Percentiles rank a stretch among this genome's conserved stretches.
These are phyloP conservation scores for Taphrina communis DNA, from an alignment of 1,139 yeast genomes.

Conservation along the genomic window DNA sequence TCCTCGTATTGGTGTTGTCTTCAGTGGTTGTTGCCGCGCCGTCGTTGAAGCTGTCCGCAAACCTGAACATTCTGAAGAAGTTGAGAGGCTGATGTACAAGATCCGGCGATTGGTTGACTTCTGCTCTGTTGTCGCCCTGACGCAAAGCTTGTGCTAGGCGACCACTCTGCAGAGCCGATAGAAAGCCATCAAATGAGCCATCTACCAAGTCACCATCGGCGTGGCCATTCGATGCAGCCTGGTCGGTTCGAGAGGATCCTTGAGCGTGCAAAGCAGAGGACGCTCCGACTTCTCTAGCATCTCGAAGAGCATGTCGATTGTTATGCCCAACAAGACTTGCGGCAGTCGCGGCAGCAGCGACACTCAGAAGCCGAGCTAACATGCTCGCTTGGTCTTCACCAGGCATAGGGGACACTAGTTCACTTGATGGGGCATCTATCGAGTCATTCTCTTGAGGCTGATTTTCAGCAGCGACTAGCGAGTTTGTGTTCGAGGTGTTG, in stretches of 20 bases:
- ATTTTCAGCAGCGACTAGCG: background rate
- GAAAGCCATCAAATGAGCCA: slow-evolving; percentile 54
- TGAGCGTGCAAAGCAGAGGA: background rate
- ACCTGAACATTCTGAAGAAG: slow-evolving; percentile 63
- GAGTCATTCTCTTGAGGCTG: background rate
- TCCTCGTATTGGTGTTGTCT: slow-evolving; percentile 47
- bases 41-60: slow-evolving; percentile 48
- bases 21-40: slow-evolving; percentile 21
- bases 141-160: slow-evolving; percentile 54
- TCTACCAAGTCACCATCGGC: slow-evolving; percentile 45
- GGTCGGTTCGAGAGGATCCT: background rate
- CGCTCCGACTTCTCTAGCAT: slow-evolving; percentile 40
- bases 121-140: slow-evolving; percentile 45
- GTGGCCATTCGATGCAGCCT: slow-evolving; percentile 38
- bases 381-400: slow-evolving; percentile 55
- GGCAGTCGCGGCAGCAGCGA: slow-evolving; percentile 59
- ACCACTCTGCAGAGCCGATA: slow-evolving; percentile 55
- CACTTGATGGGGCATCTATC: slow-evolving; percentile 8
- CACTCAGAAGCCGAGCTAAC: slow-evolving; percentile 56
- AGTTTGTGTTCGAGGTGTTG: background rate
- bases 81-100: slow-evolving; percentile 49
- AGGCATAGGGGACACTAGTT: slow-evolving; percentile 35
- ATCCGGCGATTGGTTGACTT: slow-evolving; percentile 33
- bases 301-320: slow-evolving; percentile 43
- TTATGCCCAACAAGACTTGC: slow-evolving; percentile 54